Conservation (phyloP, 768 basidiomycete species). For the Boletus vermiculosoides region DNA sequence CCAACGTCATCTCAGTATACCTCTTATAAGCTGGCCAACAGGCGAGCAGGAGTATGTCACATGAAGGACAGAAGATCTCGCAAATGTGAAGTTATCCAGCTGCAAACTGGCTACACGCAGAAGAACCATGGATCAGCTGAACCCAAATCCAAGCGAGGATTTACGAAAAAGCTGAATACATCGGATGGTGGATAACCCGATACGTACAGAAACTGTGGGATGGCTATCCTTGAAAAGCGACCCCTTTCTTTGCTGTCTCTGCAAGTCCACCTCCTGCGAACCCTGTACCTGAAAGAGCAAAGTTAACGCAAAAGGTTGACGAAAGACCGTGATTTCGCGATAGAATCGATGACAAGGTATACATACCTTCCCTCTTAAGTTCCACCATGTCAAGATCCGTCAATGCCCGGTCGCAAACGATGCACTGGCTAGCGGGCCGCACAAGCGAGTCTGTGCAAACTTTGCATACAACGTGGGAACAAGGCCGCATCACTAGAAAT, state of each 20-base stretch:
- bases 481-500: constrained; percentile 70
- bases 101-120: background rate
- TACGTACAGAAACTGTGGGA: constrained; percentile 2
- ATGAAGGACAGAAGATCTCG: background rate
- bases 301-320: background rate
- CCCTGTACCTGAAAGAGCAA: constrained; percentile 65
- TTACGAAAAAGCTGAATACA: constrained; percentile 1
- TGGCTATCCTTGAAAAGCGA: constrained; percentile 80
- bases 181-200: background rate
- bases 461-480: constrained; percentile 90
- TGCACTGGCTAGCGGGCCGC: constrained; percentile 73
- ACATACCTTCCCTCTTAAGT: constrained; percentile 82
- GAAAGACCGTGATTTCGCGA: background rate
- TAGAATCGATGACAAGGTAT: background rate
- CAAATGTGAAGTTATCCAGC: background rate
- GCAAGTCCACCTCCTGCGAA: constrained; percentile 94
- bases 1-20: background rate
- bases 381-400: constrained; percentile 75
- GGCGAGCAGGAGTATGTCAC: background rate
- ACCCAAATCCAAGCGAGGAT: background rate
- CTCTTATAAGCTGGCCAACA: background rate
- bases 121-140: background rate
- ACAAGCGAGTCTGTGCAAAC: constrained; percentile 89
- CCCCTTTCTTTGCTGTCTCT: constrained; percentile 76
- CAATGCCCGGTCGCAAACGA: constrained; percentile 74